Evolutionary conservation across 345 rosid species (phyloP).

Genomic region (Geranium rotundifolium): DNA sequence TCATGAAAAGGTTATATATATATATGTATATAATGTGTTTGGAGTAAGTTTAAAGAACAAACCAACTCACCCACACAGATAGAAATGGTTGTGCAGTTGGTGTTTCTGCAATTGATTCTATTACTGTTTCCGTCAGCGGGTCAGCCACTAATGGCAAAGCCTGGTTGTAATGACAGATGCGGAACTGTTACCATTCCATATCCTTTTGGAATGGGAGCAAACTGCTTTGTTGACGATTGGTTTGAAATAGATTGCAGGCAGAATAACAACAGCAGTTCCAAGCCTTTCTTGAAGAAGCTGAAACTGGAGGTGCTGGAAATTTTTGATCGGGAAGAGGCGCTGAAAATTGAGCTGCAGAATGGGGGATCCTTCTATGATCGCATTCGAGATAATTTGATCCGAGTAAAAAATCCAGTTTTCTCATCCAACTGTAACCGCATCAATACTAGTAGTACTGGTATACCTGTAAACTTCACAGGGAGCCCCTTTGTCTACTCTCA

Average conservation of each 20-base stretch:
- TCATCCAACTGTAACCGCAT: not conserved
- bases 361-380: too few species aligned
- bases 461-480: not conserved
- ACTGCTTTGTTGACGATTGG: not conserved
- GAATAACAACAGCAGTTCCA: not conserved
- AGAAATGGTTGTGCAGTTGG: not conserved
- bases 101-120: not conserved
- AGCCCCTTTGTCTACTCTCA: not conserved
- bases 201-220: conserved; percentile 7
- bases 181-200: conserved; percentile 4
- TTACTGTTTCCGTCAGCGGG: not conserved
- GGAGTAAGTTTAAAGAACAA: too few species aligned
- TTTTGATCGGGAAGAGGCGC: too few species aligned
- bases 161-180: not conserved
- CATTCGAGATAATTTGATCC: too few species aligned
- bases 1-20: too few species aligned
- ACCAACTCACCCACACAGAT: too few species aligned
- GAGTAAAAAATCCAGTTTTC: not conserved
- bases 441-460: not conserved
- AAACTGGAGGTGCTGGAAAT: conserved; percentile 3
- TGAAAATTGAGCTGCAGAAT: too few species aligned
- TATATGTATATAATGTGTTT: too few species aligned
- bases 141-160: not conserved
- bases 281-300: not conserved
- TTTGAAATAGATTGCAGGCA: conserved; percentile 2